Conservation (phyloP, 1,139 yeast species). For the Pichiaceae sp. region DNA sequence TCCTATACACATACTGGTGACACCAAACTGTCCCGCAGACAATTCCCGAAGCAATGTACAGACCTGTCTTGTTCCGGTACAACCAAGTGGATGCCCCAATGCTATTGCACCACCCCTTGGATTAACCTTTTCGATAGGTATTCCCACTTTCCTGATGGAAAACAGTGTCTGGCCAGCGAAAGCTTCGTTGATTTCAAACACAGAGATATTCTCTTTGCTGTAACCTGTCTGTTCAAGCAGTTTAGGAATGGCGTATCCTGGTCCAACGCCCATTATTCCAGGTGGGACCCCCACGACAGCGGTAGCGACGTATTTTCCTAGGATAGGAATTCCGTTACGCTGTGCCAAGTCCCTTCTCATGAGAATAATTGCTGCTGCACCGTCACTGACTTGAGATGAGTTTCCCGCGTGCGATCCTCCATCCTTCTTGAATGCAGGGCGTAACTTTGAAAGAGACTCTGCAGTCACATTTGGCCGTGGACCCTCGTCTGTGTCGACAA, state of each 20-base stretch:
- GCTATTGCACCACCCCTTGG: conserved; percentile 97
- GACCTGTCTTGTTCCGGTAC: conserved; percentile 92
- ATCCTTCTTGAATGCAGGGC: conserved; percentile 78
- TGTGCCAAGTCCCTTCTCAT: conserved; percentile 87
- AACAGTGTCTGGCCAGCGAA: conserved; percentile 90
- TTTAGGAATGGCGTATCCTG: conserved; percentile 86
- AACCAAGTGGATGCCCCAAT: conserved; percentile 91
- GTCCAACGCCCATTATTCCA: conserved; percentile 95
- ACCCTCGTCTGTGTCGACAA: conserved; percentile 78
- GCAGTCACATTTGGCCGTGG: conserved; percentile 85
- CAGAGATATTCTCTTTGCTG: conserved; percentile 54
- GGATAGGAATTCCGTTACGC: conserved; percentile 51
- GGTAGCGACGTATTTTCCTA: conserved; percentile 73
- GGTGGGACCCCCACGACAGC: conserved; percentile 89
- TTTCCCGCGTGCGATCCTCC: conserved; percentile 94
- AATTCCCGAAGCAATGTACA: conserved; percentile 82
- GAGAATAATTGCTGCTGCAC: conserved; percentile 84
- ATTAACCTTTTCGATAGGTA: conserved; percentile 69
- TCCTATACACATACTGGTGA: conserved; percentile 95
- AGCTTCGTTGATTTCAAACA: conserved; percentile 90
- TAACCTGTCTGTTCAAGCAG: conserved; percentile 62
- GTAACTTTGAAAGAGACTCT: conserved; percentile 60
- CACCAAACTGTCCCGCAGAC: conserved; percentile 73
- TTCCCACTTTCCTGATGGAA: conserved; percentile 57
- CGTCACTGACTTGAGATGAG: conserved; percentile 92